phyloP scores from a whole-genome alignment of 2,329 filamentous ascomycete species.

The Verticillium dahliae region DNA sequence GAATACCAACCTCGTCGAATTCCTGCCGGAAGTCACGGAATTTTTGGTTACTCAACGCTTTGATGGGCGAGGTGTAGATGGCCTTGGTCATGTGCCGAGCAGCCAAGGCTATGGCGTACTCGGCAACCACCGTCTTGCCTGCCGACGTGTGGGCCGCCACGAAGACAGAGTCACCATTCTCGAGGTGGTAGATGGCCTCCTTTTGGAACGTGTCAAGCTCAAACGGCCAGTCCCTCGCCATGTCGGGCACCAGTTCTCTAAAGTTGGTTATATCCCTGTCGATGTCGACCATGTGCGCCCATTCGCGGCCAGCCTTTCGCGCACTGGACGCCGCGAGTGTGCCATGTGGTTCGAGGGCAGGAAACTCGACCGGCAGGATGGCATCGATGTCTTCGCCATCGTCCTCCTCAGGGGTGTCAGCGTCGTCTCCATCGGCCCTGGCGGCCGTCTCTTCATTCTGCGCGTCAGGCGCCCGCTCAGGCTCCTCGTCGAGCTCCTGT shows the following conservation, averaged over 20 bases:
- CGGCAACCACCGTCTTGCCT: constrained; percentile 95
- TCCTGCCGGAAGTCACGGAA: constrained; percentile 87
- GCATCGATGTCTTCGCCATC: constrained; percentile 69
- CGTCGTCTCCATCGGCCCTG: constrained; percentile 14
- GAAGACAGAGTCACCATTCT: constrained; percentile 94
- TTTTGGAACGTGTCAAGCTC: constrained; percentile 98
- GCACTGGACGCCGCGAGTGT: constrained; percentile 64
- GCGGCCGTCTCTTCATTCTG: constrained; percentile 19
- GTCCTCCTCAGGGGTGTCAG: constrained; percentile 23
- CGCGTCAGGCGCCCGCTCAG: constrained; percentile 23
- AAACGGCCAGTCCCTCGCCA: constrained; percentile 94
- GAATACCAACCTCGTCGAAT: constrained; percentile 93
- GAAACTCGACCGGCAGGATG: constrained; percentile 86
- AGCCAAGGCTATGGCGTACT: constrained; percentile 93
- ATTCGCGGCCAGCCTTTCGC: constrained; percentile 75
- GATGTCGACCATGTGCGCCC: constrained; percentile 98
- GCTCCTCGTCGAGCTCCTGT: constrained; percentile 42
- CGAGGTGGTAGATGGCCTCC: constrained; percentile 94
- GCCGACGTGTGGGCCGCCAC: constrained; percentile 97
- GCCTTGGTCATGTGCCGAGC: constrained; percentile 99
- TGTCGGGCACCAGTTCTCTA: constrained; percentile 84
- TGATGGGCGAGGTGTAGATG: constrained; percentile 98
- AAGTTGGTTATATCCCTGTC: constrained; percentile 94
- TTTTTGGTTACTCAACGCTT: constrained; percentile 96
- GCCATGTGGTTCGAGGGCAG: constrained; percentile 79